A percentile compares a stretch with the other conserved stretches of the same genome.
These are phyloP conservation scores for Fusarium mexicanum DNA, from an alignment of 2,329 filamentous ascomycete species.

Conservation along the genomic window DNA sequence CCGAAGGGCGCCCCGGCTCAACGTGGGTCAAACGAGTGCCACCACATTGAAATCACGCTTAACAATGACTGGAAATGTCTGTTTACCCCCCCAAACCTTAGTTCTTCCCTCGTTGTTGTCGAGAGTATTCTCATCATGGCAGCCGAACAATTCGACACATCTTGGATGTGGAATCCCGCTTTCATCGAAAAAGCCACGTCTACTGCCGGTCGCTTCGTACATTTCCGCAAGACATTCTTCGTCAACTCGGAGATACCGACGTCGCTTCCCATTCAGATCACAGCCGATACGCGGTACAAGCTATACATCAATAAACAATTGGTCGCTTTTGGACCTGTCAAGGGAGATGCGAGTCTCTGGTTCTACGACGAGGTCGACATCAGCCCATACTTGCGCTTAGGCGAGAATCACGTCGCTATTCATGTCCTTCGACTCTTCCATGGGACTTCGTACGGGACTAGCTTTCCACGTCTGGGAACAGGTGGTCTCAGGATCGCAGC, in stretches of 20 bases:
- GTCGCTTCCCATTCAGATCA: neutral
- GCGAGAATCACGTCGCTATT: neutral
- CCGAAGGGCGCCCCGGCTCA: neutral
- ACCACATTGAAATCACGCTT: neutral
- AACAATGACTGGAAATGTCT: no score
- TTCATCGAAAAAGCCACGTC: neutral
- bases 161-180: neutral
- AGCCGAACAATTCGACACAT: neutral
- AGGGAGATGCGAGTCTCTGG: neutral
- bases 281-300: neutral
- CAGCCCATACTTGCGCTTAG: neutral
- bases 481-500: neutral
- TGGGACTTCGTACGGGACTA: neutral
- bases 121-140: neutral
- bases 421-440: neutral
- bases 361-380: neutral
- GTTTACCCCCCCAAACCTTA: fast-evolving
- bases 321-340: neutral
- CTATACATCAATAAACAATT: neutral
- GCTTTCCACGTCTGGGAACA: neutral
- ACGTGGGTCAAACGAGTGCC: neutral
- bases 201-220: neutral
- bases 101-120: neutral
- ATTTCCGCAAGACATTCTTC: neutral
- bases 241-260: neutral